A percentile compares a stretch with the other conserved stretches of the same genome.
Conservation (phyloP, 1,284 basidiomycete species). For the Heterobasidion occidentale region DNA sequence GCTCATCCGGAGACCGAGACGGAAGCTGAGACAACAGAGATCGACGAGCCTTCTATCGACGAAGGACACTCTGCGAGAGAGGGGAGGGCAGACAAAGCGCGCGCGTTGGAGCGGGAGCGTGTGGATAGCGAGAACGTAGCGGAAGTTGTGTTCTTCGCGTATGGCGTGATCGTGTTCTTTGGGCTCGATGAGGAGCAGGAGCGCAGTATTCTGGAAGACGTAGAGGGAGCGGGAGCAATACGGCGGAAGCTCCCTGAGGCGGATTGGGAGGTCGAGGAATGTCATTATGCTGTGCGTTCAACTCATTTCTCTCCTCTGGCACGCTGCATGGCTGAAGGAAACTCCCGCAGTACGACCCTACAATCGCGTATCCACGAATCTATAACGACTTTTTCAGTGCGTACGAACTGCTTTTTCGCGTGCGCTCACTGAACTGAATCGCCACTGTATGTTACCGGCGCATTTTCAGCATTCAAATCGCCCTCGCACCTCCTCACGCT, state of each 20-base stretch:
- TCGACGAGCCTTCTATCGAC: neutral
- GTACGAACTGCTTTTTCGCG: conserved; percentile 15
- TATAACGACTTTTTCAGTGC: conserved; percentile 90
- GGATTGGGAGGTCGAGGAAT: conserved; percentile 87
- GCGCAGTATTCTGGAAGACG: conserved; percentile 73
- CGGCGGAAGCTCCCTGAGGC: conserved; percentile 51
- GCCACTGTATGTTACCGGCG: neutral
- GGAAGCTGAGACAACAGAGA: neutral
- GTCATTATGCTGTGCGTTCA: conserved; percentile 66
- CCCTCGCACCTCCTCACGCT: conserved; percentile 82
- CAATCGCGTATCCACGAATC: conserved; percentile 80
- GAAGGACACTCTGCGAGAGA: neutral
- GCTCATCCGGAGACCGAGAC: neutral
- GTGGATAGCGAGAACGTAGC: conserved; percentile 48
- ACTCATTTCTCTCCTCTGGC: conserved; percentile 7
- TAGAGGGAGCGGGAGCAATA: conserved; percentile 66
- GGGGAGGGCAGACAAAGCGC: neutral
- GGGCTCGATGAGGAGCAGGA: conserved; percentile 76
- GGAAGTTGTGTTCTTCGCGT: conserved; percentile 83
- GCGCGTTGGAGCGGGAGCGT: neutral
- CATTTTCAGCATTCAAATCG: conserved; percentile 70
- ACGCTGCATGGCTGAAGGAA: neutral
- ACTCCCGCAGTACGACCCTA: conserved; percentile 65
- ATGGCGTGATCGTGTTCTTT: conserved; percentile 85
- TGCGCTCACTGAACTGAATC: neutral